Percentiles rank a stretch among this genome's conserved stretches.
Conservation (phyloP, 202 grass and related monocot genomes). For the Setaria viridis region DNA sequence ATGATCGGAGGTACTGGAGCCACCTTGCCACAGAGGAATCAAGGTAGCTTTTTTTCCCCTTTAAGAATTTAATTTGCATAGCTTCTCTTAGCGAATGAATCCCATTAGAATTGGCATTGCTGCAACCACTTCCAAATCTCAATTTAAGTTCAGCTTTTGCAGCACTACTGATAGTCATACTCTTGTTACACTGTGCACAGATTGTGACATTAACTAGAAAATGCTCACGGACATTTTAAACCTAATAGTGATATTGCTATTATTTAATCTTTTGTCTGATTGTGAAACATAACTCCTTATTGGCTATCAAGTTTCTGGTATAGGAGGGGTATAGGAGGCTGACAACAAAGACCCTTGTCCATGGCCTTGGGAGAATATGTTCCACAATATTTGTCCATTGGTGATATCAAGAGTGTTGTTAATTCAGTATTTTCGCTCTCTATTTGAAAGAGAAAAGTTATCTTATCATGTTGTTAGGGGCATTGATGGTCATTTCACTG, state of each 20-base stretch:
- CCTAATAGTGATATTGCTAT: not conserved
- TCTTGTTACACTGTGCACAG: not conserved
- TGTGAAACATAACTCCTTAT: not conserved
- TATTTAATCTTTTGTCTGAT: slow-evolving; percentile 24
- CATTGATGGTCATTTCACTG: too few relatives aligned
- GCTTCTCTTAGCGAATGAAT: slow-evolving; percentile 12
- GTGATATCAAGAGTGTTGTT: too few relatives aligned
- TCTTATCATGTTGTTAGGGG: too few relatives aligned
- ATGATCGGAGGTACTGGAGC: slow-evolving; percentile 87
- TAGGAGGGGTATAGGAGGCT: not conserved
- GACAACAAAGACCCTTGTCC: not conserved
- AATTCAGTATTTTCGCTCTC: too few relatives aligned
- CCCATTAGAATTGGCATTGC: not conserved
- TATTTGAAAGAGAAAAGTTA: too few relatives aligned
- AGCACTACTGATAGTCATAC: not conserved
- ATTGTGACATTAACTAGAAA: slow-evolving; percentile 1
- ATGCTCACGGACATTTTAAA: not conserved
- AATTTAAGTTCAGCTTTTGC: slow-evolving; percentile 2
- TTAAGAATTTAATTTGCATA: not conserved
- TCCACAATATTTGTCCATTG: too few relatives aligned
- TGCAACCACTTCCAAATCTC: slow-evolving; percentile 25
- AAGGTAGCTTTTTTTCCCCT: slow-evolving; percentile 50
- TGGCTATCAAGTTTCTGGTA: slow-evolving; percentile 6
- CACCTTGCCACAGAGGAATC: slow-evolving; percentile 77
- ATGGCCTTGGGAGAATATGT: too few relatives aligned